These are phyloP conservation scores for Aspergillus quadricinctus DNA, from an alignment of 2,329 filamentous ascomycete species.

Conservation along the genomic window DNA sequence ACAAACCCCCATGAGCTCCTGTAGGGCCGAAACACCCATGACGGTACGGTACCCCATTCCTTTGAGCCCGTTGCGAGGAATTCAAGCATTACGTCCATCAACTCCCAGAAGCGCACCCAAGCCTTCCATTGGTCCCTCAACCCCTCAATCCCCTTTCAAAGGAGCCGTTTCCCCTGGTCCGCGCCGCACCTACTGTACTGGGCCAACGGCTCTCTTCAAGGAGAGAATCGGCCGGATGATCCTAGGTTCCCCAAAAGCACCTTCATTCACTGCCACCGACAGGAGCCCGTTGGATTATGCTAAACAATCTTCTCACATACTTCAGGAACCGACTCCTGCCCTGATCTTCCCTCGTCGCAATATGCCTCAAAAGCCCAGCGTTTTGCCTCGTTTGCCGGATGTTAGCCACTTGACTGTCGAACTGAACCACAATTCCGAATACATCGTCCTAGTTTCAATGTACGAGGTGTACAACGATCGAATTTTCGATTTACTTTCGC, in stretches of 20 bases:
- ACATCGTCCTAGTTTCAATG: slow-evolving; percentile 89
- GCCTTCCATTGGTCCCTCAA: not conserved
- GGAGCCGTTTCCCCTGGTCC: not conserved
- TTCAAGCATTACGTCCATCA: slow-evolving; percentile 12
- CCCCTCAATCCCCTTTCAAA: not conserved
- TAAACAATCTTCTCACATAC: slow-evolving; percentile 35
- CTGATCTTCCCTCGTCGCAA: slow-evolving; percentile 54
- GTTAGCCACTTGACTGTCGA: slow-evolving; percentile 66
- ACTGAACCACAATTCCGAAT: slow-evolving; percentile 67
- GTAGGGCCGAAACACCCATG: slow-evolving; percentile 42
- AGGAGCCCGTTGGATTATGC: slow-evolving; percentile 23
- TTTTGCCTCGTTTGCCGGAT: slow-evolving; percentile 68
- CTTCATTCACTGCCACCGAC: slow-evolving; percentile 25
- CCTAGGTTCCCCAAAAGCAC: slow-evolving; percentile 13
- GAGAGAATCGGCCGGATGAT: slow-evolving; percentile 12
- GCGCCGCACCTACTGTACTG: slow-evolving; percentile 3
- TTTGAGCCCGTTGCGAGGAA: slow-evolving; percentile 19
- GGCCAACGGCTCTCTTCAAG: slow-evolving; percentile 2
- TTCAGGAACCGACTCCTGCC: slow-evolving; percentile 55
- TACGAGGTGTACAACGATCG: slow-evolving; percentile 99
- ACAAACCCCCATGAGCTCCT: slow-evolving; percentile 61
- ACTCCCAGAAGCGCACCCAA: slow-evolving; percentile 13
- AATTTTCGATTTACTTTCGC: slow-evolving; percentile 85
- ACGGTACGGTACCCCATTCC: slow-evolving; percentile 39
- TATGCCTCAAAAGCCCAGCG: slow-evolving; percentile 64